A percentile compares a stretch with the other conserved stretches of the same genome.
phyloP scores from a whole-genome alignment of 495 filamentous ascomycete genomes.

The Penicillium dipodomyicola region DNA sequence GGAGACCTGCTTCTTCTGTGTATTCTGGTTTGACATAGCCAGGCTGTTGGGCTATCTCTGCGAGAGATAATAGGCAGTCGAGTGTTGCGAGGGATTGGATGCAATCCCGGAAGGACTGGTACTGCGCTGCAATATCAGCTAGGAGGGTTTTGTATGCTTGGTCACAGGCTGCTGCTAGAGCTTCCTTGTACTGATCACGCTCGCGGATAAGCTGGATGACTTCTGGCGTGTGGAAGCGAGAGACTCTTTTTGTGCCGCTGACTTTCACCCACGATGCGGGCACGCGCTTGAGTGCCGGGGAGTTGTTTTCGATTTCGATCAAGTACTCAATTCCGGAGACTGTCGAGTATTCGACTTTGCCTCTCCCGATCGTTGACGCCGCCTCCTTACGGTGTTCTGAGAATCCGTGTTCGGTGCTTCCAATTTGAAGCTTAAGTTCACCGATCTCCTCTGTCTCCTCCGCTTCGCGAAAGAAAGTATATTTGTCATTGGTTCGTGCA shows the following conservation, averaged over 20 bases:
- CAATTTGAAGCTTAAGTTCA: constrained; percentile 89
- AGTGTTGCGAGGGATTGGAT: constrained; percentile 82
- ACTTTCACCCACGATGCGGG: constrained; percentile 94
- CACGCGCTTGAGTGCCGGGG: constrained; percentile 69
- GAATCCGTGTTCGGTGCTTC: constrained; percentile 81
- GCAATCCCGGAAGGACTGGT: constrained; percentile 85
- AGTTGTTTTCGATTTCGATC: constrained; percentile 80
- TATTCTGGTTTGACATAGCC: constrained; percentile 89
- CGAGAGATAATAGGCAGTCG: constrained; percentile 86
- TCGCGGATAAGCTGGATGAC: constrained; percentile 79
- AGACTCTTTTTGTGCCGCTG: constrained; percentile 87
- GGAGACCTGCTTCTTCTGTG: constrained; percentile 64
- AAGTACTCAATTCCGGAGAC: constrained; percentile 91
- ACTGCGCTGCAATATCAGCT: constrained; percentile 69
- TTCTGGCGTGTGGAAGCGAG: constrained; percentile 91
- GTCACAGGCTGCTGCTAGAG: constrained; percentile 89
- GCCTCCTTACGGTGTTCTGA: constrained; percentile 70
- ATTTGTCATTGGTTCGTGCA: constrained; percentile 85
- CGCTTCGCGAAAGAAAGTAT: constrained; percentile 84
- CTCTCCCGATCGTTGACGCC: constrained; percentile 66
- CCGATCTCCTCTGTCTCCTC: constrained; percentile 82
- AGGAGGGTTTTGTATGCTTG: constrained; percentile 72
- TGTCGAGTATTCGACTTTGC: constrained; percentile 70
- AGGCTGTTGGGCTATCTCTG: constrained; percentile 77
- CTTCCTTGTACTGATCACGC: constrained; percentile 92